Base-by-base conservation (phyloP, 1,139 yeast genomes). In the Yamadazyma sp. region DNA sequence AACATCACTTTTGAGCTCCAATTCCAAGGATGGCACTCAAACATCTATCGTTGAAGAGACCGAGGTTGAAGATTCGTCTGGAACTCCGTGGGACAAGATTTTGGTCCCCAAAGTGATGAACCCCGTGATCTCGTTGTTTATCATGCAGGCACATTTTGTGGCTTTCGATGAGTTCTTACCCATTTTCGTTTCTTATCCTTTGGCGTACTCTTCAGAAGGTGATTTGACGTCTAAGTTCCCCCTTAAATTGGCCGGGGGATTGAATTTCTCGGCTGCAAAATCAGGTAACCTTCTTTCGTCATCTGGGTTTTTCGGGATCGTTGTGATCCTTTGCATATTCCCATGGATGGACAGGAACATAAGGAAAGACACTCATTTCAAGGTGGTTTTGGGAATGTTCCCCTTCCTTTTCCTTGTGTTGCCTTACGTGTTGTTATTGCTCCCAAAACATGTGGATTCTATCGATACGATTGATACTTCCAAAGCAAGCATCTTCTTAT, bases 111-210 rank as follows among this genome's bases (percentile, higher is more conserved):
- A 38, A 30, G 42, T 43, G 8, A 10, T 45, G 17, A 45, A 43
- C 23, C 42, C 47, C 2, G 39, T 45, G 17, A 15, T 42, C 4
- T 33, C 45, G 2, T 44, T 36, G 18, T 42, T 44, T 17, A 28
- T 44, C 10, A 42, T 45, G 46, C 40, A 32, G 31, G 46, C 77
- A 40, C 82, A 77, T 49, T 58, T 65, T 17, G 62, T 76, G 10
- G 76, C 76, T 3, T 77, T 64, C 53, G 71, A 71, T 37, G 85
- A 81, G 54, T 76, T 81, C 44, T 57, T 79, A 33, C 85, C 87
- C 8, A 75, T 81, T 7, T 74, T 76, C 42, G 58, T 78, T 17
- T 81, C 84, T 0, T 36, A 37, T 17, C 33, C 39, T 9, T 38
- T 39, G 24, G 42, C 36, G 8, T 42, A 43, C 31, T 37, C 33